Conservation (phyloP, 345 rosid genomes). For the Balakata baccata region DNA sequence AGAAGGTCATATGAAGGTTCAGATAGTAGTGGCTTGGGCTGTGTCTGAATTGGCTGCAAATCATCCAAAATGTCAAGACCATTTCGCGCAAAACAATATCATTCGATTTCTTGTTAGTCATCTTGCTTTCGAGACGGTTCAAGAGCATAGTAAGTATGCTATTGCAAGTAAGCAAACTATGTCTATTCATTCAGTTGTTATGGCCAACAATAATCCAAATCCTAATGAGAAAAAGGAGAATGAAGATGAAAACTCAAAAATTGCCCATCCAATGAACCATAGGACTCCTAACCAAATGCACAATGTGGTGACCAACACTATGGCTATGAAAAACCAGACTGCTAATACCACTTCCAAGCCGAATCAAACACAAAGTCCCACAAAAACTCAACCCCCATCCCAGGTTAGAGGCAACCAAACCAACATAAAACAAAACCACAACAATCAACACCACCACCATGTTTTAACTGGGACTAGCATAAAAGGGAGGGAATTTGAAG, state of each 20-base stretch:
- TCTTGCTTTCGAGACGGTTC: constrained; percentile 86
- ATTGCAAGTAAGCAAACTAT: constrained; percentile 62
- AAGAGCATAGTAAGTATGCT: constrained; percentile 81
- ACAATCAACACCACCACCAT: not conserved
- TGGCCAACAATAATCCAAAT: constrained; percentile 42
- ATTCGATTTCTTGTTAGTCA: constrained; percentile 73
- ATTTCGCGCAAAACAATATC: constrained; percentile 64
- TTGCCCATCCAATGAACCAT: constrained; percentile 17
- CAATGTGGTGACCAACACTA: not conserved
- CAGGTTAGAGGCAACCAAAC: not conserved
- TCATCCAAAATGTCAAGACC: constrained; percentile 73
- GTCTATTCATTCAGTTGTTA: constrained; percentile 69
- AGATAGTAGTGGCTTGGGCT: constrained; percentile 85
- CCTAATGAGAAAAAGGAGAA: not conserved
- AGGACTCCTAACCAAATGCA: constrained; percentile 17
- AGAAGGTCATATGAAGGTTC: constrained; percentile 93
- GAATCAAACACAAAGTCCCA: not conserved
- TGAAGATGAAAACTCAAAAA: constrained; percentile 32
- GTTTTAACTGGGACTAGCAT: constrained; percentile 27
- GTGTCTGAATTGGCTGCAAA: constrained; percentile 63
- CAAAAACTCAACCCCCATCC: not conserved
- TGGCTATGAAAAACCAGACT: not conserved
- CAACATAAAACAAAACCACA: not conserved
- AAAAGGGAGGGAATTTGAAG: constrained; percentile 27
- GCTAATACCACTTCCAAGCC: not conserved